phyloP scores from a whole-genome alignment of 495 filamentous ascomycete genomes.

The Geoglossum glabrum region DNA sequence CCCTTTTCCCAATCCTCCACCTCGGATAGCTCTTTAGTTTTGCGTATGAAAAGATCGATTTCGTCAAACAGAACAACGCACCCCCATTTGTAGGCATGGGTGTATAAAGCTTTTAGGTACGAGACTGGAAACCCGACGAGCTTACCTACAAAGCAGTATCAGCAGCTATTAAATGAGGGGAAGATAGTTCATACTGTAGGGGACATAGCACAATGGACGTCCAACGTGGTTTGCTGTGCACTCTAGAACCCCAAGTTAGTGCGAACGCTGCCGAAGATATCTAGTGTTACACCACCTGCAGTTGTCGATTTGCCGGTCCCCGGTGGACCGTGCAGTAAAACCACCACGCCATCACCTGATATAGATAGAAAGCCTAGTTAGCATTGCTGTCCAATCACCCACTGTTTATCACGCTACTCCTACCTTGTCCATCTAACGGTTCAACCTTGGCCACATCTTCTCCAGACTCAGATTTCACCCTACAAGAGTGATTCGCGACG shows the following conservation, averaged over 20 bases:
- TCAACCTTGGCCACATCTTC: slow-evolving; percentile 18
- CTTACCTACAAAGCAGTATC: too few species aligned
- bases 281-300: slow-evolving; percentile 12
- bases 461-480: slow-evolving; percentile 7
- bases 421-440: slow-evolving; percentile 26
- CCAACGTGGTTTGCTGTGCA: neutral
- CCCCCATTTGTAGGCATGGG: neutral
- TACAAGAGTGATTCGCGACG: slow-evolving; percentile 9
- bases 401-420: slow-evolving; percentile 2
- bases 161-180: too few species aligned
- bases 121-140: too few species aligned
- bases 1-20: neutral
- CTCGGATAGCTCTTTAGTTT: neutral
- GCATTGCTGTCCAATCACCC: neutral
- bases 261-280: too few species aligned
- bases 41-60: neutral
- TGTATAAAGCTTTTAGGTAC: neutral
- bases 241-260: too few species aligned
- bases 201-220: neutral
- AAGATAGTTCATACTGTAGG: neutral
- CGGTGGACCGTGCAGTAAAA: slow-evolving; percentile 35
- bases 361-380: neutral
- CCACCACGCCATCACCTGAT: slow-evolving; percentile 34
- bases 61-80: neutral
- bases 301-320: slow-evolving; percentile 41